Conservation (phyloP, 345 rosid genomes). For the Trapa incisa region DNA sequence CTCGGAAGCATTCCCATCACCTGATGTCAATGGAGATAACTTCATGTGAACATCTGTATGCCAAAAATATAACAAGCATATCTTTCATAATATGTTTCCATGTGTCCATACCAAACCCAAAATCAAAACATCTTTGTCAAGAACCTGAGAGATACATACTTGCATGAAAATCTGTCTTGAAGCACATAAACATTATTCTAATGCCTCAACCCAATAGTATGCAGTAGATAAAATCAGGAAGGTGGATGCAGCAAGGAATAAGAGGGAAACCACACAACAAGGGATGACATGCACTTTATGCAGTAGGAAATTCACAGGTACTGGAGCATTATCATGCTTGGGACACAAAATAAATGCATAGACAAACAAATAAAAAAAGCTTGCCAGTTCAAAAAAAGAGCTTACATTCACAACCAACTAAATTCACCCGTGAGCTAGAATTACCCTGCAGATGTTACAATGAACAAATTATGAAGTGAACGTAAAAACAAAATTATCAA, state of each 20-base stretch:
- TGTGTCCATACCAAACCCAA: background rate
- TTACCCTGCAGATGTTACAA: slow-evolving; percentile 22
- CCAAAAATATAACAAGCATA: background rate
- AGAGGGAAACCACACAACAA: background rate
- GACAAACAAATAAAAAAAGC: background rate
- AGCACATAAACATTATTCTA: background rate
- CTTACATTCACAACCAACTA: slow-evolving; percentile 52
- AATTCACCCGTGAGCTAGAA: slow-evolving; percentile 22
- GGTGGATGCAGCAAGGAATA: background rate
- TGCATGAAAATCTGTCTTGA: background rate
- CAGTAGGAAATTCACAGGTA: too few species aligned
- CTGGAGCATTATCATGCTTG: background rate
- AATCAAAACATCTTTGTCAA: too few species aligned
- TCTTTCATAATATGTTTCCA: background rate
- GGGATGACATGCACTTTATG: background rate
- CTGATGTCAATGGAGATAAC: slow-evolving; percentile 15
- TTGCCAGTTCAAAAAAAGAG: background rate
- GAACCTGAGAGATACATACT: background rate
- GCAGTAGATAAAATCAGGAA: background rate
- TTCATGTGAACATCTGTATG: background rate
- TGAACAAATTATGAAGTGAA: background rate
- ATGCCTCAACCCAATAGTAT: background rate
- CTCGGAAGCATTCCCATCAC: slow-evolving; percentile 33
- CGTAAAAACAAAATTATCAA: background rate
- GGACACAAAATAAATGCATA: background rate